Base-by-base conservation (phyloP, 2,329 filamentous ascomycete species). In the Trichoderma sp. region DNA sequence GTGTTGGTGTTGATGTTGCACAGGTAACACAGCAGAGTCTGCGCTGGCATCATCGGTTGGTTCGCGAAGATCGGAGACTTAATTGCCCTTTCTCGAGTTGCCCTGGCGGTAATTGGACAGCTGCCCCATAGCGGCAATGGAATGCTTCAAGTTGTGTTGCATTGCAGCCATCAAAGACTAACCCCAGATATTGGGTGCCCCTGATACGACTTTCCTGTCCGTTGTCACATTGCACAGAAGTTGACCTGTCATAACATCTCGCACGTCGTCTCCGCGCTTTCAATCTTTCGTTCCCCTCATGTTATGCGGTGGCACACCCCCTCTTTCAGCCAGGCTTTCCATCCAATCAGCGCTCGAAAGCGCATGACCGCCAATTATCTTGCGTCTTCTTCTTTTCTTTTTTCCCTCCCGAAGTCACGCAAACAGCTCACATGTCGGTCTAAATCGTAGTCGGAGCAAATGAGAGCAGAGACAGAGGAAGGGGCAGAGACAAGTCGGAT, bases 141-240 rank as follows among this genome's bases (percentile, higher is more conserved):
- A 61, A 34, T 34, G 66, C 43, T 60, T 47, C 26, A 28, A 34
- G 57, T 34, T 70, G 66, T 43, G 66, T 70, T 28, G 66, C 57
- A 70, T 70, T 70, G 57, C 66, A 69, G 66, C 66, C 36, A 34
- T 62, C 57, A 70, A 28, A 21, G 39, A 8, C 56, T 53, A 69
- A 69, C 66, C 66, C 66, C 53, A 69, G 66, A 61, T 61, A 62
- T 70, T 34, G 28, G 36, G 57, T n/a, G 51, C 24, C 66, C 66
- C 66, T 70, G 66, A 70, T 70, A 47, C 56, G 56, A 70, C 66
- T 70, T 58, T 62, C 57, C 39, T 32, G 28, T 24, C 57, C 30
- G n/a, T n/a, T 69, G 28, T 53, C 60, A 58, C 68, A 62, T 63
- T 43, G 15, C 36, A 32, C 56, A 60, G 34, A 39, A 60, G 18